Base-by-base conservation (phyloP, 352 stramenopile species). In the Phytophthora rubi region DNA sequence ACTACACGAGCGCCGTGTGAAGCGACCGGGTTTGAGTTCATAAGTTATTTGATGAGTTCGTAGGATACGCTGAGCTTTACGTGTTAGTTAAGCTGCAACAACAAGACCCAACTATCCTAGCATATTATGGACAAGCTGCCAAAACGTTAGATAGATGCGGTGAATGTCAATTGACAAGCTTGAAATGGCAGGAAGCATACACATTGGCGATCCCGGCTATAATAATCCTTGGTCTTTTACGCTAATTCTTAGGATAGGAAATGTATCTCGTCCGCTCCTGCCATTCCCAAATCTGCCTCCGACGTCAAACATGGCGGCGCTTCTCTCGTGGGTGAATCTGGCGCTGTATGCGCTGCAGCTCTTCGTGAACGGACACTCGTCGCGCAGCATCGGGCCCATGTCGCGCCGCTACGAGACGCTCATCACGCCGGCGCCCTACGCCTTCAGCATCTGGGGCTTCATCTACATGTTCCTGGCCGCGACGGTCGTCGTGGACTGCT, bases 361-460 rank as follows among this genome's bases (percentile, higher is more conserved):
- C 53, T 73, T 85, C 55, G 80, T 88, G 48, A 93, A 93, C 67
- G 71, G 70, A 9, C 66, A 75, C 59, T 79, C 76, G 62, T 80
- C 81, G 28, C 77, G 66, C 45, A 74, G 68, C 52, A 85, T 94
- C 51, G 76, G 69, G 0, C 82, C 85, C 53, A 82, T 86, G 70
- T 86, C 85, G 54, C 80, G 75, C 13, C 78, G 73, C 61, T 83
- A 94, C 52, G 76, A 88, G 65, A 93, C 85, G 65, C 79, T 93
- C 61, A 85, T 95, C 73, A 95, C 88, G 53, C 88, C 88, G 26
- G 84, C 82, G 32, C 74, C 79, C 28, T 90, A 86, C 71, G 85
- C 84, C 39, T 95, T 95, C 66, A 78, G 81, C 44, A 93, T 95
- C 75, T 95, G 88, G 85, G 77, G 85, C 1, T 59, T 95, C 51